Evolutionary conservation across 306 rosid genomes (phyloP), one percentile per base, ranked within the genome.

Genomic region (Trifolium dubium): DNA sequence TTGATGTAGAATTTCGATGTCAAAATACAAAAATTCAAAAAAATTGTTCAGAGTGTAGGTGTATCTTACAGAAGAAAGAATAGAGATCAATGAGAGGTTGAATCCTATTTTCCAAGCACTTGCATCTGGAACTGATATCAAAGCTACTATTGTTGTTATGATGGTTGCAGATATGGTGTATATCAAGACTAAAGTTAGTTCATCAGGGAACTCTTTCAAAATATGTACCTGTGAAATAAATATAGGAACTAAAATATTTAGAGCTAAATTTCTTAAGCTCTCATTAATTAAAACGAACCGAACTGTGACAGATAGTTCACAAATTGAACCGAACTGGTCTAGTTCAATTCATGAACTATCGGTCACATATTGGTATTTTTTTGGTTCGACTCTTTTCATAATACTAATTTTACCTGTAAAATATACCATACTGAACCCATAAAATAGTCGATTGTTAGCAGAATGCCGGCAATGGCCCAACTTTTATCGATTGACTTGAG

Each of bases 151-250:
- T 2, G 83, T 85, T 51, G 96, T 68, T 63, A 83, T 17, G 17
- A 84, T 35, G 77, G 89, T 86, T 59, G 91, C 93, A 7, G 53
- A 73, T 29, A 87, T 5, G 54, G 84, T 88, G 83, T 89, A 89
- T 75, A 88, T 78, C 86, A 89, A 91, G 40, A 91, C 78, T 74
- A 86, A 81, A 2, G 89, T 93, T 46, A 89, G 55, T 74, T 93
- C 94, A 62, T 89, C 89, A 1, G 97, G 96, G 77, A 86, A 89
- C 77, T 71, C 96, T 80, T 87, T 86, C 97, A 93, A 91, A 30
- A 89, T 83, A 79, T 85, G 83, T 43, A 88, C 83, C 98, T 93
- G 89, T n/a, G 51, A 77, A 75, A 72, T 62, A 31, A 28, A 30
- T 58, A 58, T 10, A 12, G 64, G 39, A 58, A 11, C 15, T 29